phyloP scores from a whole-genome alignment of 192 early-diverging fungal genomes.

The Chytriomyces confervae region DNA sequence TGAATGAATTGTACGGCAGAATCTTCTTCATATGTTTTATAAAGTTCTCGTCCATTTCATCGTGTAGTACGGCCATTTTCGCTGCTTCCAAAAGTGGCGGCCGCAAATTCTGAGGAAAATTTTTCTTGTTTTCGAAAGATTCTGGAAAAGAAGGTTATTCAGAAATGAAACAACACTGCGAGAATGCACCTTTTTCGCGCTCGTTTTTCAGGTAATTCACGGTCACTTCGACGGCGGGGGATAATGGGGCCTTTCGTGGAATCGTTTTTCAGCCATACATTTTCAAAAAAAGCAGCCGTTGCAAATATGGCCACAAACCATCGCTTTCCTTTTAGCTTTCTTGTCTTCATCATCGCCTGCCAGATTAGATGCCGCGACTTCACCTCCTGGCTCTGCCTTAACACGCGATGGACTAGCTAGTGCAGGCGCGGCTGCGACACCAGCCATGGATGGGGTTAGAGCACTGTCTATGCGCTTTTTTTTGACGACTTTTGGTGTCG shows the following conservation, averaged over 20 bases:
- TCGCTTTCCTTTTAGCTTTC: constrained; percentile 3
- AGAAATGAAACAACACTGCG: constrained; percentile 6
- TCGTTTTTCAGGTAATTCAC: constrained; percentile 26
- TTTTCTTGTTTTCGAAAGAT: constrained; percentile 35
- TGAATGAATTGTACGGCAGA: constrained; percentile 38
- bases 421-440: not conserved
- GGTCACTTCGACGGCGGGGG: constrained; percentile 20
- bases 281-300: too few relatives aligned
- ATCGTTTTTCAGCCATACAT: too few relatives aligned
- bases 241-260: constrained; percentile 1
- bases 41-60: constrained; percentile 37
- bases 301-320: not conserved
- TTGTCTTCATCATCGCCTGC: not conserved
- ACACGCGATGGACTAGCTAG: not conserved
- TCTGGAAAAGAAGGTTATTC: not conserved
- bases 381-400: constrained; percentile 5
- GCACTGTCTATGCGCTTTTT: not conserved
- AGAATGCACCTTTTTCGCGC: constrained; percentile 29
- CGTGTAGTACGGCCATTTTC: constrained; percentile 6
- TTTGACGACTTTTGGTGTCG: not conserved
- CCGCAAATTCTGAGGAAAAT: constrained; percentile 29
- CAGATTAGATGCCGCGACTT: not conserved
- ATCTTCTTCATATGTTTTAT: constrained; percentile 28
- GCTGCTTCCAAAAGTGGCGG: constrained; percentile 26
- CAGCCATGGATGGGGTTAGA: not conserved